Base-by-base conservation (phyloP, 192 early-diverging fungal genomes). In the Podila epicladia region DNA sequence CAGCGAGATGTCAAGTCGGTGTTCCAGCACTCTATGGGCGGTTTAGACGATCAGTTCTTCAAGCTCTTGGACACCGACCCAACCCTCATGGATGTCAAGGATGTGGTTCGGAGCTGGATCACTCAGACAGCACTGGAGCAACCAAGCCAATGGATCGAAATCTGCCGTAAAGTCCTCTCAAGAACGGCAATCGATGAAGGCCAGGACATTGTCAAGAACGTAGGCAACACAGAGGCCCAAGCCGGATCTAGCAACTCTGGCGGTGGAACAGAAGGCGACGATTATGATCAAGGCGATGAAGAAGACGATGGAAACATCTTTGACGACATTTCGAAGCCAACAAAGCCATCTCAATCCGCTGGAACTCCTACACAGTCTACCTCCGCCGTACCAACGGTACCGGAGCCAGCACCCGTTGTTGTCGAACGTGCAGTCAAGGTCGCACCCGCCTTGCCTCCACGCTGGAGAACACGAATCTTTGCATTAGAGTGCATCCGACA, bases 401-500 rank as follows among this genome's bases (percentile, higher is more conserved):
- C 76, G 20, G 75, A 80, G 61, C 62, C 75, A 1, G 67, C 82
- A n/a, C 71, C 65, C 19, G 64, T 75, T 7, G 50, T 69, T 19
- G 75, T 3, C 6, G 33, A 83, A 7, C 51, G 75, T 3, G 58
- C 80, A 3, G 74, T 75, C 19, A 85, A 86, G 28, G n/a, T 38
- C 0, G 62, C 77, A n/a, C 77, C 77, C 9, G 77, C 77, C 2
- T 45, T 90, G 9, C 89, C 89, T 41, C 87, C 89, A 2, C 75
- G 86, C 7, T 96, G 95, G 95, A 71, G 93, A 48, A 96, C 94
- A 1, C 94, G 95, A 51, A 75, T 92, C 17, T 95, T 95, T 83
- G 94, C 93, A 2, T 65, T 96, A 6, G 82, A 87, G 31, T 96
- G 94, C 69, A 82, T 96, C 9, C 87, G 90, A 15, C 86, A 87